Base-by-base conservation (phyloP, 2,329 filamentous ascomycete species). In the Tolypocladium inflatum region DNA sequence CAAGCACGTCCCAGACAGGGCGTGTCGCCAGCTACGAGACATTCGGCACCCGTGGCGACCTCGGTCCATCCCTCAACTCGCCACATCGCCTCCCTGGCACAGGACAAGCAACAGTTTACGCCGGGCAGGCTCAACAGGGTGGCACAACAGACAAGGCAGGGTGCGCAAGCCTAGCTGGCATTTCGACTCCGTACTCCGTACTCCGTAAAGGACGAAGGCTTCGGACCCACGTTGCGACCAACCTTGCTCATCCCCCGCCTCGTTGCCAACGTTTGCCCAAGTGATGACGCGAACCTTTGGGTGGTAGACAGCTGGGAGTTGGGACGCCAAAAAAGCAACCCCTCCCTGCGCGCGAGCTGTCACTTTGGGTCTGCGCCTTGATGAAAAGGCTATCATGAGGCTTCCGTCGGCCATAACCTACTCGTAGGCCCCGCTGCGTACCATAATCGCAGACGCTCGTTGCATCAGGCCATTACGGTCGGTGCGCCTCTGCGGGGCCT, bases 261-360 rank as follows among this genome's bases (percentile, higher is more conserved):
- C 13, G 11, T 26, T 42, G 54, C 38, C 42, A 42, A n/a, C 4
- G 15, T 33, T 39, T 45, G 23, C 26, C 21, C n/a, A 26, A 41
- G n/a, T 13, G n/a, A 45, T 61, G 61, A 59, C 60, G 57, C 60
- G 55, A 58, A n/a, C 35, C n/a, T 37, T 37, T 15, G 56, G 42
- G 21, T 33, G 50, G 19, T 42, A 23, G 51, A 26, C 39, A n/a
- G n/a, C n/a, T n/a, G n/a, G n/a, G n/a, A 30, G 42, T 50, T 39
- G n/a, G 37, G 55, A 42, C 13, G 11, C 43, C 8, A 9, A 50
- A 65, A 60, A 63, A 62, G 57, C 55, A 63, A 66, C 54, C 26
- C 37, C 48, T 55, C 54, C 30, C 58, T 63, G 60, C 58, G 56
- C 38, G 60, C 56, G 65, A 67, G 63, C 60, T 66, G 60, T 68